Base-by-base conservation (phyloP, 495 filamentous ascomycete genomes). In the Trichoderma virens region DNA sequence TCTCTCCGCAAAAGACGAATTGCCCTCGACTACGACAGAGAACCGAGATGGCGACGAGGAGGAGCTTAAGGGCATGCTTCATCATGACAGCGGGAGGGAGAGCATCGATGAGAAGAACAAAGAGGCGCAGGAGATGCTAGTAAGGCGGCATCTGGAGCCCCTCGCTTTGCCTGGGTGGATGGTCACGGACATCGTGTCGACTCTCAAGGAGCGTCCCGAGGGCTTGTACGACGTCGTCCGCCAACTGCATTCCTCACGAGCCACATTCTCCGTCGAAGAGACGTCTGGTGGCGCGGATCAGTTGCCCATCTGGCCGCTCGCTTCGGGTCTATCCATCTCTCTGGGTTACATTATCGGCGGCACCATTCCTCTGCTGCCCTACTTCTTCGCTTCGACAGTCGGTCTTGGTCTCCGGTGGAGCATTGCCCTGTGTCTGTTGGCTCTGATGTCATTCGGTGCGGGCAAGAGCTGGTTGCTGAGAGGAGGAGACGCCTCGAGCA, bases 271-370 rank as follows among this genome's bases (percentile, higher is more conserved):
- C 13, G 25, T n/a, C 51, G 1, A 28, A 1, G 59, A 31, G 20
- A 60, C 16, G 20, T 64, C 43, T 27, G 45, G 27, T 59, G 59
- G 18, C 35, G 27, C 14, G 7, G 61, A 65, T 16, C 62, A 67
- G 60, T 23, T 65, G 7, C 43, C 63, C 3, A 67, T 71, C 2
- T 69, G 72, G 1, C 73, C 80, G 2, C 30, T 75, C 0, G 34
- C 77, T 0, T 72, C 74, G 0, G 82, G 80, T 5, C 62, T 80
- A 2, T 81, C 79, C 2, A 87, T 93, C 60, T 85, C 88, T 0
- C 65, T 87, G 7, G 88, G 86, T 8, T 93, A 93, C 72, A 84
- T 91, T 66, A 72, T 92, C 61, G 90, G 89, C 30, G 90, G 90
- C 2, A 80, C 89, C 28, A 74, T 92, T 0, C 89, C 89, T 13